Base-by-base conservation (phyloP, 2,329 filamentous ascomycete species). In the Epichloe coenophiala region DNA sequence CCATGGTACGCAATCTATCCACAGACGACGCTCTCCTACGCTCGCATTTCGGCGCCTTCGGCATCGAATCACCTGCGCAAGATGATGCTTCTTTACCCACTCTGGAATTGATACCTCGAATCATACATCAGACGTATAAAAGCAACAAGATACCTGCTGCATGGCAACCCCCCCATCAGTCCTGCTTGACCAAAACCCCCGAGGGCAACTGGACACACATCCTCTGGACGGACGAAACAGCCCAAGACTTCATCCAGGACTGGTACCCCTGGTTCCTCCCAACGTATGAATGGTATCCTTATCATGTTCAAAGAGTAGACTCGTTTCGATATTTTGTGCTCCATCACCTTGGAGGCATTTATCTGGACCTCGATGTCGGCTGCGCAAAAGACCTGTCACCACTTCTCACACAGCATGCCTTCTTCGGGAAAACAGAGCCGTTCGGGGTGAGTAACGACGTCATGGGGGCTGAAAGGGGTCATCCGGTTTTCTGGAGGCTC, bases 311-410 rank as follows among this genome's bases (percentile, higher is more conserved):
- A 67, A 78, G 85, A 54, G 84, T 86, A 51, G 86, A 91, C 61
- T 74, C 84, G 5, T 85, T 91, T 59, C 78, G 86, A 47, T 91
- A 91, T 68, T 90, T 91, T 62, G 74, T 89, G 19, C 73, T 93
- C 35, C 75, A 81, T 49, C 79, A 87, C 65, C 90, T 80, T 62
- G 87, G 87, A 50, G 87, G 87, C 40, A 81, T 88, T 50, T 91
- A 91, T 65, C 81, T 91, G 57, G 86, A 93, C 61, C 69, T 91
- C 45, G 86, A 93, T 65, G 23, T 47, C 3, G 45, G 45, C 23
- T 47, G 45, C n/a, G 4, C 2, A 5, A 47, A 39, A 15, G 47
- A 49, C 27, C 47, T 49, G 4, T 45, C 47, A 15, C 39, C 40
- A 19, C 40, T 49, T 5, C 40, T 49, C 38, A 23, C 13, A 31